These are phyloP conservation scores for Piromyces sp. DNA, from an alignment of 192 early-diverging fungal genomes.

Conservation along the genomic window DNA sequence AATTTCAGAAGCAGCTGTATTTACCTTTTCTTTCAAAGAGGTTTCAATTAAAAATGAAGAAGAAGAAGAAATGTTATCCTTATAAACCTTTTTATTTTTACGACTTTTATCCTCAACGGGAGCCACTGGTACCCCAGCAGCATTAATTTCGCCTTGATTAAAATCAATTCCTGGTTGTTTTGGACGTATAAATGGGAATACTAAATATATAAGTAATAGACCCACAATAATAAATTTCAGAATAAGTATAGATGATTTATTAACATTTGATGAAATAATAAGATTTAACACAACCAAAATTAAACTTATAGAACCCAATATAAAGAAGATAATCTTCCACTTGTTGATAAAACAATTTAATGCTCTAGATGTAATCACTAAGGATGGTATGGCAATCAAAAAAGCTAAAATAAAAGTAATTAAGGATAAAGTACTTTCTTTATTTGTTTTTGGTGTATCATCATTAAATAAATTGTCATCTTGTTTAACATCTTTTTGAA, in stretches of 20 bases:
- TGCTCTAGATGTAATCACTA: not conserved
- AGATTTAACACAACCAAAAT: not conserved
- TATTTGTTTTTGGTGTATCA: not conserved
- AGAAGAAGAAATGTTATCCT: not conserved
- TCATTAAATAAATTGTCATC: not conserved
- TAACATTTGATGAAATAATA: not conserved
- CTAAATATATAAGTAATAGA: not conserved
- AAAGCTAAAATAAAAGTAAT: not conserved
- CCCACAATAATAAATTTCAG: not conserved
- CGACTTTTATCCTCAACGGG: not conserved
- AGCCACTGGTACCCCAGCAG: not conserved
- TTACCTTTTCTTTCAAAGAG: not conserved
- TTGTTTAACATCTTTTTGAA: not conserved
- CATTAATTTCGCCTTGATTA: not conserved
- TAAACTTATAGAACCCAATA: not conserved
- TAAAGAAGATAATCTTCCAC: not conserved
- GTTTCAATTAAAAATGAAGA: not conserved
- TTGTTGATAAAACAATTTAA: not conserved
- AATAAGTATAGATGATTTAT: too few species aligned
- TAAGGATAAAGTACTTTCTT: not conserved
- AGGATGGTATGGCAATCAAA: not conserved
- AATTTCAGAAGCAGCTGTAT: too few species aligned
- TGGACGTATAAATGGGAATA: not conserved
- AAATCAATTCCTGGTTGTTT: not conserved
- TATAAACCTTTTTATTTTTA: not conserved